Conservation (phyloP, 2,329 filamentous ascomycete species). For the Helotiales sp. region DNA sequence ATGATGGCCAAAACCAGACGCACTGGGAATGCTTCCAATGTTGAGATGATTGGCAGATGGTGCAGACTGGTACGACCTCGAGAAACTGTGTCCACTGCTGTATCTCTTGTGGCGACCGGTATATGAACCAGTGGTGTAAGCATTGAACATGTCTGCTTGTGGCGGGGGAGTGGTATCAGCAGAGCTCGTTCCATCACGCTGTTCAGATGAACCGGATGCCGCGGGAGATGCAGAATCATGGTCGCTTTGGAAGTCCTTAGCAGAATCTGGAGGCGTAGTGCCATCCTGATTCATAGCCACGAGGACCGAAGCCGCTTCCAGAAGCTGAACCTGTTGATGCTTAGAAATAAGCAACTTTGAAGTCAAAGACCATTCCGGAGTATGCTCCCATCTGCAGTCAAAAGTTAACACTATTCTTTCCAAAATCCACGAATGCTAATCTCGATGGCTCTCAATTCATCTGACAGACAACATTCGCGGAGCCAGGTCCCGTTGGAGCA, state of each 20-base stretch:
- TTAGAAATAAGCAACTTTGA: slow-evolving; percentile 99
- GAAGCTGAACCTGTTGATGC: slow-evolving; percentile 97
- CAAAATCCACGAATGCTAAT: slow-evolving; percentile 27
- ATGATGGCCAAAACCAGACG: slow-evolving; percentile 52
- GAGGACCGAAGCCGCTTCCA: slow-evolving; percentile 95
- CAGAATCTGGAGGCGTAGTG: slow-evolving; percentile 66
- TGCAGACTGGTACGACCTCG: slow-evolving; percentile 81
- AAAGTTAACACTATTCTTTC: slow-evolving; percentile 43
- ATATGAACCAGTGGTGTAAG: slow-evolving; percentile 49
- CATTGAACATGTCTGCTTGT: slow-evolving; percentile 59
- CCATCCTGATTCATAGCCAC: slow-evolving; percentile 81
- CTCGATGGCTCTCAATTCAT: slow-evolving; percentile 27
- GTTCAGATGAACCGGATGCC: slow-evolving; percentile 80
- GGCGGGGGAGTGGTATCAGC: slow-evolving; percentile 93
- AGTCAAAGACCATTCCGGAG: slow-evolving; percentile 95
- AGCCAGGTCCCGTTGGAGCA: slow-evolving; percentile 45
- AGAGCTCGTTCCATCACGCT: slow-evolving; percentile 79
- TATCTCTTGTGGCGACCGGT: slow-evolving; percentile 59
- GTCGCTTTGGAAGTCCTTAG: slow-evolving; percentile 76
- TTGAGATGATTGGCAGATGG: slow-evolving; percentile 59
- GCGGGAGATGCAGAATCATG: slow-evolving; percentile 81
- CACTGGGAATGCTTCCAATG: slow-evolving; percentile 56
- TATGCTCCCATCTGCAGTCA: slow-evolving; percentile 91
- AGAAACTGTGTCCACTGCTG: slow-evolving; percentile 63
- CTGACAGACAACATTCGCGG: slow-evolving; percentile 46